Conservation (phyloP, 768 basidiomycete genomes). For the Lactarius sanguifluus region DNA sequence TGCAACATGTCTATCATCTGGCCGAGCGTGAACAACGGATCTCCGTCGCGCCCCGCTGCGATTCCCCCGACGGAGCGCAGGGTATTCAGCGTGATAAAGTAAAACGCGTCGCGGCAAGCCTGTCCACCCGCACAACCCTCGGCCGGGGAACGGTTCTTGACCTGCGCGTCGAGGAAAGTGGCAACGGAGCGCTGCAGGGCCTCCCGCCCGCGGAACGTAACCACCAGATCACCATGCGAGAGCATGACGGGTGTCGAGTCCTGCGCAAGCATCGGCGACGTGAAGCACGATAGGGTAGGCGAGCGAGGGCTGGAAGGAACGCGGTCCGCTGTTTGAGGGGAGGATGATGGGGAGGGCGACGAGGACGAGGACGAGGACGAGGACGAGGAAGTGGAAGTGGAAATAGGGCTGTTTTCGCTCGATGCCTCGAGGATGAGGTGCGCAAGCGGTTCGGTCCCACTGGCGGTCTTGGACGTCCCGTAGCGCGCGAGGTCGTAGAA, state of each 20-base stretch:
- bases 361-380: slow-evolving; percentile 13
- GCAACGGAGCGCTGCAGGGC: slow-evolving; percentile 60
- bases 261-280: slow-evolving; percentile 16
- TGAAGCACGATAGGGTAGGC: slow-evolving; percentile 28
- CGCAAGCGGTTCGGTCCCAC: slow-evolving; percentile 45
- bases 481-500: slow-evolving; percentile 76
- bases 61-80: slow-evolving; percentile 71
- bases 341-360: not conserved
- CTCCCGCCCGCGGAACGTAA: slow-evolving; percentile 63
- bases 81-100: slow-evolving; percentile 73
- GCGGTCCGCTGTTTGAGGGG: not conserved
- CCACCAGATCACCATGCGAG: slow-evolving; percentile 41
- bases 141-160: slow-evolving; percentile 51
- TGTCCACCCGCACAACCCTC: slow-evolving; percentile 44
- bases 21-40: slow-evolving; percentile 65
- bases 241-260: slow-evolving; percentile 32
- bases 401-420: slow-evolving; percentile 4
- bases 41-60: slow-evolving; percentile 69
- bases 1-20: slow-evolving; percentile 73
- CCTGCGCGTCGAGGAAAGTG: slow-evolving; percentile 55
- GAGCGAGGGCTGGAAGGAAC: slow-evolving; percentile 21
- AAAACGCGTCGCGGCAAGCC: slow-evolving; percentile 67
- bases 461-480: slow-evolving; percentile 64
- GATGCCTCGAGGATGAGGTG: slow-evolving; percentile 20
- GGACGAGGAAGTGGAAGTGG: slow-evolving; percentile 21